Percentiles rank a stretch among this genome's conserved stretches.
Conservation (phyloP, 2,329 filamentous ascomycete species). For the Hymenoscyphus scutula region DNA sequence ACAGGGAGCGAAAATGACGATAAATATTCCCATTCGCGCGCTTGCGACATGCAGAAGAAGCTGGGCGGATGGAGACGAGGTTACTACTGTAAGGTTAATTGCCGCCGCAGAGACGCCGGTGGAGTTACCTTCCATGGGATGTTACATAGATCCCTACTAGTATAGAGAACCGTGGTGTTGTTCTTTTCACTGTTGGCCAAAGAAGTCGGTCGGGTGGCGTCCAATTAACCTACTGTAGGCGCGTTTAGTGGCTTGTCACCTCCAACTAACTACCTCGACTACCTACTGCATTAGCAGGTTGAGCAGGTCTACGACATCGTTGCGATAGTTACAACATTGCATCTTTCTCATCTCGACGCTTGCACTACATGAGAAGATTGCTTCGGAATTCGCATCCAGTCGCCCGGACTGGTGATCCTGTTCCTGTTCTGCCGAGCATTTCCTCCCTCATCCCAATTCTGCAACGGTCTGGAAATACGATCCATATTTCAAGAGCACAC, state of each 20-base stretch:
- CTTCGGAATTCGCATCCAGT: not conserved
- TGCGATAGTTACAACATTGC: not conserved
- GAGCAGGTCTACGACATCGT: not conserved
- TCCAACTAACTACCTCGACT: no score
- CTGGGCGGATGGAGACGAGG: not conserved
- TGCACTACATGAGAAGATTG: not conserved
- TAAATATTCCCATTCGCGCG: conserved; percentile 6
- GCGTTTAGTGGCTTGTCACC: no score
- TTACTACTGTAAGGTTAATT: not conserved
- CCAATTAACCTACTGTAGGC: no score
- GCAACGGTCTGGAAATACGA: not conserved
- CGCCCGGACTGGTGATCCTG: not conserved
- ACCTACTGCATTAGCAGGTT: no score
- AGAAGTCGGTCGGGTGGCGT: no score
- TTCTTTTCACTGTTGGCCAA: not conserved
- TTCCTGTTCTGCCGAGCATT: not conserved
- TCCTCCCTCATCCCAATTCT: not conserved
- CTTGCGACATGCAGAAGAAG: not conserved
- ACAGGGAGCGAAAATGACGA: not conserved
- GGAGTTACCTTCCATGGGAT: not conserved
- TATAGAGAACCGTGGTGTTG: conserved; percentile 1
- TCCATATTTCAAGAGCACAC: not conserved
- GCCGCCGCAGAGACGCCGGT: not conserved
- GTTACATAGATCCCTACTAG: not conserved
- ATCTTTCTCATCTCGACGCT: not conserved